Evolutionary conservation across 352 stramenopile species (phyloP).

Genomic region (Globisporangium lucens): DNA sequence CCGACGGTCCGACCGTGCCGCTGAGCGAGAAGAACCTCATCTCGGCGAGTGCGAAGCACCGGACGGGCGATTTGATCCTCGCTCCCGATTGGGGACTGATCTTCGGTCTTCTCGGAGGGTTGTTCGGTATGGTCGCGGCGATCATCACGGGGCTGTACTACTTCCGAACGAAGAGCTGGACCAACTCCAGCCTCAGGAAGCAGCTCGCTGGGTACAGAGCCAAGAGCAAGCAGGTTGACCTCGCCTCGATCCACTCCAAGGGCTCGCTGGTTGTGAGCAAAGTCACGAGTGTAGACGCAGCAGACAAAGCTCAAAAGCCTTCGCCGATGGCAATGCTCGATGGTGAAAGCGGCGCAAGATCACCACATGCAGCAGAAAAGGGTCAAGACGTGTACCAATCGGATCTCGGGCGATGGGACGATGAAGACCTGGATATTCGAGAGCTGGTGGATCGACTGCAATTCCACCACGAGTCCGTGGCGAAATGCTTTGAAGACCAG

Average conservation of each 20-base stretch:
- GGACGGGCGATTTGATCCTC: conserved; percentile 79
- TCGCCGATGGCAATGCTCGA: conserved; percentile 4
- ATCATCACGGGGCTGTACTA: conserved; percentile 81
- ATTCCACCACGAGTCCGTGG: conserved; percentile 72
- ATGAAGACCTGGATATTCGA: conserved; percentile 72
- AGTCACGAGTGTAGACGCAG: background rate
- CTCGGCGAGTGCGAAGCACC: conserved; percentile 69
- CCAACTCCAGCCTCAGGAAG: conserved; percentile 31
- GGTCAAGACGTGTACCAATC: conserved; percentile 31
- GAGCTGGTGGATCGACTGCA: conserved; percentile 75
- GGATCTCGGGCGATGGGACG: conserved; percentile 63
- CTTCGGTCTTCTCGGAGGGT: conserved; percentile 59
- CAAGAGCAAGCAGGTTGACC: conserved; percentile 52
- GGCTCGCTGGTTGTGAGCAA: conserved; percentile 54
- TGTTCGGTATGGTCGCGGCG: conserved; percentile 70
- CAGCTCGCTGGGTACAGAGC: conserved; percentile 41
- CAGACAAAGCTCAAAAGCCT: background rate
- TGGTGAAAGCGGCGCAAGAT: background rate
- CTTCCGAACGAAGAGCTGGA: conserved; percentile 83
- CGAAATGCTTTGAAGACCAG: conserved; percentile 73
- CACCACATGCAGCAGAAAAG: background rate
- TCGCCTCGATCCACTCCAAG: conserved; percentile 67
- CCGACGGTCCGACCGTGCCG: conserved; percentile 77
- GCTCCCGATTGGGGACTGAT: conserved; percentile 89
- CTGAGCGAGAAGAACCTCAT: conserved; percentile 88